A percentile compares a stretch with the other conserved stretches of the same genome.
phyloP scores from a whole-genome alignment of 164 flowering plant genomes.

The Piper longum region DNA sequence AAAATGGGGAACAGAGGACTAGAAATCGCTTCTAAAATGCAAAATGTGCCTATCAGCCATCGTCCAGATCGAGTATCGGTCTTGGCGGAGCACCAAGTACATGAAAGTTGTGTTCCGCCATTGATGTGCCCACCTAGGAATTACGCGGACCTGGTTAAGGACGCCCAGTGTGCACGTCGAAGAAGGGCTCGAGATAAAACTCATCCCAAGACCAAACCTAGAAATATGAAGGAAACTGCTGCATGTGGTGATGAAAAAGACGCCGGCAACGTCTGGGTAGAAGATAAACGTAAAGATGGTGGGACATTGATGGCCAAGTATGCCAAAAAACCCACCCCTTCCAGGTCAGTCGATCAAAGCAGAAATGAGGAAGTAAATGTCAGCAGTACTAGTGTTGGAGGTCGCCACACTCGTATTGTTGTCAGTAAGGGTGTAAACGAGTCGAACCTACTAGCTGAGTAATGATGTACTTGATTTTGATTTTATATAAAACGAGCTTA shows the following conservation, averaged over 20 bases:
- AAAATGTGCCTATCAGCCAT: background rate
- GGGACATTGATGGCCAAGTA: no score
- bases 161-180: background rate
- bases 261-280: no score
- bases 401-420: no score
- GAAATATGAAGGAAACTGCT: background rate
- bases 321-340: no score
- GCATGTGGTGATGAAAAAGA: background rate
- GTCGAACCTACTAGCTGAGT: no score
- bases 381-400: no score
- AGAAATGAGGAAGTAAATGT: no score
- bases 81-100: background rate
- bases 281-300: no score
- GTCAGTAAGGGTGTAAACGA: no score
- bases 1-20: background rate
- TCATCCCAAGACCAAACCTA: background rate
- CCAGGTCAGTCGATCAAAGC: no score
- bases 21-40: background rate
- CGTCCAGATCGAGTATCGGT: background rate
- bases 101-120: slow-evolving; percentile 14
- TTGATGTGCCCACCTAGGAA: slow-evolving; percentile 18
- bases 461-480: no score
- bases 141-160: slow-evolving; percentile 2
- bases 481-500: no score
- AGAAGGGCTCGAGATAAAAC: background rate